Base-by-base conservation (phyloP, 2,329 filamentous ascomycete genomes). In the Elsinoe fawcettii region DNA sequence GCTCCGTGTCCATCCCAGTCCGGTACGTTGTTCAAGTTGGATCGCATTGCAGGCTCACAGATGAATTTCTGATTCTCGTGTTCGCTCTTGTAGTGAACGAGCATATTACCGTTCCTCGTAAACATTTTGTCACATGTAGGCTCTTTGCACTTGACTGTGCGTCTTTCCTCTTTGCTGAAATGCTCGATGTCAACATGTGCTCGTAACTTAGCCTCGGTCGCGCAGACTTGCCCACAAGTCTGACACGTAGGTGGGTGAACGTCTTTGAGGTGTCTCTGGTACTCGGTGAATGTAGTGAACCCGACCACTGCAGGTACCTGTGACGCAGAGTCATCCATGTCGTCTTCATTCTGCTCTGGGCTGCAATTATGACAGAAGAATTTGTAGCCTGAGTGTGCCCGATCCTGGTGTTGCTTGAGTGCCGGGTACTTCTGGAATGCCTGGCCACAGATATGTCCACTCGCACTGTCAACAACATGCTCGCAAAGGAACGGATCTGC, bases 21-120 rank as follows among this genome's bases (percentile, higher is more conserved):
- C 8, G 74, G 71, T 1, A 93, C 65, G 43, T 74, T 72, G 18
- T 67, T 73, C 44, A 82, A 82, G 6, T 75, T 75, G n/a, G 75
- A 78, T 1, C 90, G 73, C 63, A 86, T 82, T 9, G 83, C 80
- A 49, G 84, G 73, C 14, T 88, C 88, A 66, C 92, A 96, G n/a
- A 88, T 76, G 66, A 88, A 96, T 59, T 76, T 79, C 62, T 84
- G 75, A 16, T 88, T 86, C 62, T 90, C 80, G 67, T 96, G 92
- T 0, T 86, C 84, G 9, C 82, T 85, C 58, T 86, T 84, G 56
- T 92, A 77, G 67, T 97, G 92, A 0, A 85, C 82, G 14, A 85
- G 87, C 54, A 95, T 77, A 65, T 96, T 96, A n/a, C 86, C 86
- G 60, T 81, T 83, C 67, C 87, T 88, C 16, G 88, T 91, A 71